Evolutionary conservation across 1,284 basidiomycete genomes (phyloP).

Genomic region (Boletus semigastroideus): DNA sequence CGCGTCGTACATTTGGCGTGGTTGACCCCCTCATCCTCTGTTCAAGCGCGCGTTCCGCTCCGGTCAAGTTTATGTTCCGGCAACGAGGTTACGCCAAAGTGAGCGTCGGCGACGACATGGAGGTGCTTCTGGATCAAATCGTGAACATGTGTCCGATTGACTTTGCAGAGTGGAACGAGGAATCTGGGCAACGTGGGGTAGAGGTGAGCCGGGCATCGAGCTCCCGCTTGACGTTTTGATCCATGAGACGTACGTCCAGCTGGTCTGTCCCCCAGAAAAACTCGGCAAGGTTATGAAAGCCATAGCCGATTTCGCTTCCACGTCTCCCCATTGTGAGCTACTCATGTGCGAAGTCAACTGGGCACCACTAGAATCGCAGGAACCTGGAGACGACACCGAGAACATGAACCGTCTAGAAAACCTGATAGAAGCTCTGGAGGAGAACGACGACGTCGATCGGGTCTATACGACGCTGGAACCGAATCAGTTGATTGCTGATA

Average conservation of each 20-base stretch:
- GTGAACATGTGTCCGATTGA: constrained; percentile 60
- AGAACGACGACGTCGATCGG: constrained; percentile 59
- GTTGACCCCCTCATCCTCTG: constrained; percentile 1
- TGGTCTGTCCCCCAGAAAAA: constrained; percentile 52
- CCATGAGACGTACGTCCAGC: constrained; percentile 35
- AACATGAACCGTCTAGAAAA: constrained; percentile 40
- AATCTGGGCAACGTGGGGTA: constrained; percentile 34
- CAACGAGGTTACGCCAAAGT: constrained; percentile 66
- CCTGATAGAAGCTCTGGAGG: constrained; percentile 58
- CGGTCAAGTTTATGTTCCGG: constrained; percentile 78
- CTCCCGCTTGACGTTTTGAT: not conserved
- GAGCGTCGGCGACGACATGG: constrained; percentile 47
- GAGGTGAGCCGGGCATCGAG: constrained; percentile 37
- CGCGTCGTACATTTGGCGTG: constrained; percentile 17
- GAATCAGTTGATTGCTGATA: constrained; percentile 28
- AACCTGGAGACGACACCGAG: constrained; percentile 38
- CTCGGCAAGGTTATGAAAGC: constrained; percentile 47
- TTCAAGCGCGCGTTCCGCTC: constrained; percentile 64
- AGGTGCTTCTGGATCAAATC: constrained; percentile 45
- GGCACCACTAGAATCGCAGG: constrained; percentile 45
- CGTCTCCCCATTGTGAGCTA: constrained; percentile 39
- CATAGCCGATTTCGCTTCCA: constrained; percentile 36
- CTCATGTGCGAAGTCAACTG: constrained; percentile 60
- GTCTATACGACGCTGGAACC: constrained; percentile 58
- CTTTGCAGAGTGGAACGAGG: constrained; percentile 42